Percentiles rank a stretch among this genome's conserved stretches.
phyloP scores from a whole-genome alignment of 495 filamentous ascomycete species.

The Lineolata rhizophorae region DNA sequence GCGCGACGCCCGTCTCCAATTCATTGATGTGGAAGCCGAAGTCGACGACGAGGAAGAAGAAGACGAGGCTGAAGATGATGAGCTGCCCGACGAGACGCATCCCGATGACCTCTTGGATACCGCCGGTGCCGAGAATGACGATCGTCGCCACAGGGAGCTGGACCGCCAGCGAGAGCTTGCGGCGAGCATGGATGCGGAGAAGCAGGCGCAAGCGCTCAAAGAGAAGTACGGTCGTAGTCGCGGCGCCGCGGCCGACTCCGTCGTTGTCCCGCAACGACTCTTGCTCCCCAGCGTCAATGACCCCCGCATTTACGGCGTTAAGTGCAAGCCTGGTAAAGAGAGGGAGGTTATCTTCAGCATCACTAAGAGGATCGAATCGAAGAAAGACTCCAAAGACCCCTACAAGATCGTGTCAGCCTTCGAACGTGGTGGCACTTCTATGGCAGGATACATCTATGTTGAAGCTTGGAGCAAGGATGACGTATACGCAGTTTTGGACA shows the following conservation, averaged over 20 bases:
- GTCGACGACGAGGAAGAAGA: conserved; percentile 89
- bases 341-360: conserved; percentile 69
- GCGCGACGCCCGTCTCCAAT: conserved; percentile 44
- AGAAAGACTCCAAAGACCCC: conserved; percentile 46
- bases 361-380: conserved; percentile 68
- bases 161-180: conserved; percentile 76
- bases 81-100: conserved; percentile 70
- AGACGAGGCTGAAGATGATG: conserved; percentile 71
- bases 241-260: conserved; percentile 31
- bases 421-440: conserved; percentile 52
- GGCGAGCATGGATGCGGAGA: conserved; percentile 74
- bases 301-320: conserved; percentile 86
- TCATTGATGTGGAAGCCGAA: conserved; percentile 92
- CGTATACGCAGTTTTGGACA: conserved; percentile 58
- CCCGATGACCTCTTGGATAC: conserved; percentile 71
- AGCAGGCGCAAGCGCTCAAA: conserved; percentile 65
- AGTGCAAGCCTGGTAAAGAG: conserved; percentile 88
- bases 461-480: conserved; percentile 76
- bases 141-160: conserved; percentile 80
- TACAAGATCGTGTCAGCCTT: conserved; percentile 72
- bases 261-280: conserved; percentile 59
- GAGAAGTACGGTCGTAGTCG: conserved; percentile 59
- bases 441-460: conserved; percentile 89
- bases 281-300: conserved; percentile 88
- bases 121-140: conserved; percentile 64